Evolutionary conservation across 768 basidiomycete species (phyloP).

Genomic region (Psilocybe subaeruginosa): DNA sequence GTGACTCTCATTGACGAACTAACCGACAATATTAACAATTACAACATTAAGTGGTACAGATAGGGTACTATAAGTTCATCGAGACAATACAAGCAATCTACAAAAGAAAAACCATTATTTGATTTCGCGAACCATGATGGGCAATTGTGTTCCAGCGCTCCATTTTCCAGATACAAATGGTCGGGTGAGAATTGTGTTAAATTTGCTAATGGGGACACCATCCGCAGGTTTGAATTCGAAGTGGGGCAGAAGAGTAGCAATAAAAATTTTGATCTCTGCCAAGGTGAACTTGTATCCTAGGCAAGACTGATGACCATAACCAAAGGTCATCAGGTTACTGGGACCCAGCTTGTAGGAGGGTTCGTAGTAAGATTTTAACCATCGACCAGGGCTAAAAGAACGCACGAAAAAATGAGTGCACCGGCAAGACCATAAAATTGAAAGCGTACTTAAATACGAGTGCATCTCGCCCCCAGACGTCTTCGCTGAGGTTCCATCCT

Average conservation of each 20-base stretch:
- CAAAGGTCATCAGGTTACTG: conserved; percentile 55
- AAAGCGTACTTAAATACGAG: conserved; percentile 52
- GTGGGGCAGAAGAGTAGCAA: conserved; percentile 44
- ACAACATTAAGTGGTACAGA: not conserved
- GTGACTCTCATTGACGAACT: not conserved
- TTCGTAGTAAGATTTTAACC: conserved; percentile 43
- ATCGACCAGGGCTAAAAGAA: conserved; percentile 53
- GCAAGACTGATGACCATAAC: conserved; percentile 53
- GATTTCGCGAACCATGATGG: conserved; percentile 30
- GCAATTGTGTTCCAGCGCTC: conserved; percentile 42
- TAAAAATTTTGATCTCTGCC: conserved; percentile 53
- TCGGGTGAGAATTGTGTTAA: conserved; percentile 50
- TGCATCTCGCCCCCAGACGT: conserved; percentile 60
- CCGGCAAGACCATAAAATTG: not conserved
- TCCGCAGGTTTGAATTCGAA: conserved; percentile 49
- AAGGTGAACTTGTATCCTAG: conserved; percentile 51
- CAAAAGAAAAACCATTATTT: conserved; percentile 9
- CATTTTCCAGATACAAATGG: conserved; percentile 48
- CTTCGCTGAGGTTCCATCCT: conserved; percentile 51
- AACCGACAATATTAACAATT: not conserved
- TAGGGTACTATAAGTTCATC: not conserved
- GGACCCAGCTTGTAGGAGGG: conserved; percentile 47
- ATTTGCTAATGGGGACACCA: conserved; percentile 44
- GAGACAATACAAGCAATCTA: not conserved
- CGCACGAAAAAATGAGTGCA: not conserved